A percentile compares a stretch with the other conserved stretches of the same genome.
phyloP scores from a whole-genome alignment of 208 protist species.

The Crithidia sp. region DNA sequence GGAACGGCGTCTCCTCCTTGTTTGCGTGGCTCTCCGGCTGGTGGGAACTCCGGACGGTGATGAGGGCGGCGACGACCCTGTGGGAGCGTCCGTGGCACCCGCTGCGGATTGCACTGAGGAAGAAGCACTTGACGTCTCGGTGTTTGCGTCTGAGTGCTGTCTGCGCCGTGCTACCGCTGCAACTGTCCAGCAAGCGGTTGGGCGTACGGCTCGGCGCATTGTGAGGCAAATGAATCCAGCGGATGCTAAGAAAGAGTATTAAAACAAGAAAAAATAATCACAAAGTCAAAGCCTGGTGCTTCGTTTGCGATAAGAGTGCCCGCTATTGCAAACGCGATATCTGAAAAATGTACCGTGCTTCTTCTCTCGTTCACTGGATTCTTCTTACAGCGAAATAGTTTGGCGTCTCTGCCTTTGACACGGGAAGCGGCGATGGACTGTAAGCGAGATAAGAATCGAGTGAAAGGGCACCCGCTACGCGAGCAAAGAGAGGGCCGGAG shows the following conservation, averaged over 20 bases:
- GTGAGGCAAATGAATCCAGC: not conserved
- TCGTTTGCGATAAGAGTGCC: no score
- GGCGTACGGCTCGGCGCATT: slow-evolving; percentile 19
- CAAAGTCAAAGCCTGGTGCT: no score
- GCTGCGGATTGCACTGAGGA: not conserved
- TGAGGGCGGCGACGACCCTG: no score
- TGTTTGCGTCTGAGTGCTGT: slow-evolving; percentile 10
- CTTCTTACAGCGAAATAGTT: no score
- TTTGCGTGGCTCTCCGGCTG: not conserved
- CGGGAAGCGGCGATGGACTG: no score
- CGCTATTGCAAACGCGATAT: no score
- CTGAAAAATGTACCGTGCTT: no score
- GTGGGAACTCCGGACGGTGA: no score
- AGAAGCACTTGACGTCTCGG: not conserved
- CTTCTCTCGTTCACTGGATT: no score
- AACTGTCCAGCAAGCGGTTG: not conserved
- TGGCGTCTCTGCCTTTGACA: no score
- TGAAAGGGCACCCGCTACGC: not conserved
- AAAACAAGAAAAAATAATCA: no score
- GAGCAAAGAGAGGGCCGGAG: not conserved
- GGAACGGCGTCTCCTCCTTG: slow-evolving; percentile 7
- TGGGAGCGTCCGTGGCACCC: not conserved
- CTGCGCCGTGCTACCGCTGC: not conserved
- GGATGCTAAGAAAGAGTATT: no score
- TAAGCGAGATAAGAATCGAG: not conserved